These are phyloP conservation scores for Lecanicillium sp. DNA, from an alignment of 2,329 filamentous ascomycete genomes.

Conservation along the genomic window DNA sequence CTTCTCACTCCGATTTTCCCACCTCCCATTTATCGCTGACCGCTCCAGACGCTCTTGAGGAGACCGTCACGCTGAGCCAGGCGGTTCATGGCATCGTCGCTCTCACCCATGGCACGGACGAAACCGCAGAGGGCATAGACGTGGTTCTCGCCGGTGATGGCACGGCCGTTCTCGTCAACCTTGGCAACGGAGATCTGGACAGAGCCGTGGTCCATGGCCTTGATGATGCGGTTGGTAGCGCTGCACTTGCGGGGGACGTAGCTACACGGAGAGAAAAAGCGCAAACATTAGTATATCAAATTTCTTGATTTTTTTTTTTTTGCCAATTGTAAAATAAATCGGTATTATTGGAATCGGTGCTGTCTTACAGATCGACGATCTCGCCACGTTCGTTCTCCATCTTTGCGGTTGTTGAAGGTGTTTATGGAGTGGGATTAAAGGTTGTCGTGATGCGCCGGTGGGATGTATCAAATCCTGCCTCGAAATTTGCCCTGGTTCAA, in stretches of 20 bases:
- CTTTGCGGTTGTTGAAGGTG: conserved; percentile 40
- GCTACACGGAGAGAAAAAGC: conserved; percentile 35
- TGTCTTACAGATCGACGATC: conserved; percentile 92
- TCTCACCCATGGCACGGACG: conserved; percentile 95
- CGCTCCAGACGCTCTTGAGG: conserved; percentile 95
- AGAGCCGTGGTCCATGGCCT: conserved; percentile 98
- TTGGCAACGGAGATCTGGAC: conserved; percentile 97
- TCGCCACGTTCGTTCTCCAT: conserved; percentile 99
- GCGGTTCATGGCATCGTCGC: conserved; percentile 92
- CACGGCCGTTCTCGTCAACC: conserved; percentile 97
- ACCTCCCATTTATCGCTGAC: conserved; percentile 44
- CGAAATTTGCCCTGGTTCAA: conserved; percentile 25
- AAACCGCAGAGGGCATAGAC: conserved; percentile 96
- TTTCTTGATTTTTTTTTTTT: conserved; percentile 13
- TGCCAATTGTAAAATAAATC: conserved; percentile 1
- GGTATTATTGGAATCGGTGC: conserved; percentile 5
- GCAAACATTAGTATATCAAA: conserved; percentile 18
- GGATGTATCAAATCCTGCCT: conserved; percentile 19
- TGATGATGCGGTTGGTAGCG: conserved; percentile 99
- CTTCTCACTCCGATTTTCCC: conserved; percentile 12
- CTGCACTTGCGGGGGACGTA: conserved; percentile 99
- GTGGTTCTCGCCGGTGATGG: conserved; percentile 90
- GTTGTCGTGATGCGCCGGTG: conserved; percentile 18
- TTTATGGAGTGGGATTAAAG: conserved; percentile 19
- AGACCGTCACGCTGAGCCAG: conserved; percentile 93